Evolutionary conservation across 108 stramenopile genomes (phyloP), one percentile per base, ranked within the genome.

Genomic region (Pseudonitzschia delicatissima): DNA sequence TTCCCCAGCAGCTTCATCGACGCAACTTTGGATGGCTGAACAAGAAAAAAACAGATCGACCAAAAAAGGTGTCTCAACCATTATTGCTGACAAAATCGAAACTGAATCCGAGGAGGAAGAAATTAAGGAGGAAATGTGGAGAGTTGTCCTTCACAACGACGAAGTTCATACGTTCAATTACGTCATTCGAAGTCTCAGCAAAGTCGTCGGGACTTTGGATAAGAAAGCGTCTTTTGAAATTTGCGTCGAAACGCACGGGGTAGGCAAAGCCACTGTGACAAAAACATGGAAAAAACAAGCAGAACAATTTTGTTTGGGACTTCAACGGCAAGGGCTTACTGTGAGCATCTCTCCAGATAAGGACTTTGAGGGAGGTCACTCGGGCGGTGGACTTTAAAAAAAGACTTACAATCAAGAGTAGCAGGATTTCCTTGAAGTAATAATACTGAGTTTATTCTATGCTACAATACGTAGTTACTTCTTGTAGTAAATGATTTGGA

Each of bases 81-180:
- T 82, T 33, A 77, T 82, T 28, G 89, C 79, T 47, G 93, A 93
- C 58, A 76, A 79, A 59, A 86, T 87, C 13, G 87, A 94, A 51
- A 77, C 82, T n/a, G 59, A 91, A 63, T 69, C 66, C 36, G 89
- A 95, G 66, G 87, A 93, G 67, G 78, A 89, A 20, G 77, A 92
- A 27, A 77, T 68, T 0, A 71, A 74, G 36, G 74, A 76, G 31
- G 85, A 90, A 68, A 64, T 72, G 78, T 97, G 94, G 92, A 83
- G 95, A 25, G 94, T 97, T 3, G 76, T 97, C 20, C 81, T 97
- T 34, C 96, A 97, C 84, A 96, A 97, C 74, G 96, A 97, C 78
- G 94, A 96, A 72, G 91, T 96, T 23, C 95, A 97, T 77, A 96
- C 94, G 1, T 96, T 97, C 77, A 90, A 95, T 59, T 97, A 97